Evolutionary conservation across 2,329 filamentous ascomycete genomes (phyloP).

Genomic region (Trichoderma oligosporum): DNA sequence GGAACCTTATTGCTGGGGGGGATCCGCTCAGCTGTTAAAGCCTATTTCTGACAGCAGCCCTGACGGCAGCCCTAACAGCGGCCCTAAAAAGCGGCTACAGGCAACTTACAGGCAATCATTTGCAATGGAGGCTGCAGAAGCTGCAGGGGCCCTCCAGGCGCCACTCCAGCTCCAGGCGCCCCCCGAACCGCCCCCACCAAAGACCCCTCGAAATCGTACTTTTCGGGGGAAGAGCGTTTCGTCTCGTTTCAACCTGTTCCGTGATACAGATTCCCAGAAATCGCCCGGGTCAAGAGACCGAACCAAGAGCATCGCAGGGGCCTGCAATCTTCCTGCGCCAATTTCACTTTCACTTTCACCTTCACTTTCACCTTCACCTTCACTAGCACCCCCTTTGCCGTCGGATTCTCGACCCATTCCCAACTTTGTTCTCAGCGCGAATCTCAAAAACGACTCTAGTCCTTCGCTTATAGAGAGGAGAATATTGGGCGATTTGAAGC

Average conservation of each 20-base stretch:
- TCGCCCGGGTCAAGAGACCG: slow-evolving; percentile 21
- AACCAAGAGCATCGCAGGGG: slow-evolving; percentile 22
- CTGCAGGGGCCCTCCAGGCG: slow-evolving; percentile 22
- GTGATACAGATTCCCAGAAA: slow-evolving; percentile 22
- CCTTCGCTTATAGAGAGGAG: slow-evolving; percentile 20
- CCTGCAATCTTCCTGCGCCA: slow-evolving; percentile 8
- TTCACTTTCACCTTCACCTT: no score
- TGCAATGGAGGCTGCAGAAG: background rate
- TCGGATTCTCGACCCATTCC: slow-evolving; percentile 26
- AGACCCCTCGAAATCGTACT: slow-evolving; percentile 33
- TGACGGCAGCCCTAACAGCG: slow-evolving; percentile 2
- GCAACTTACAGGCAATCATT: no score
- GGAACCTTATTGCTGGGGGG: no score
- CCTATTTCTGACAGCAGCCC: background rate
- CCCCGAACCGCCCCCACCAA: slow-evolving; percentile 23
- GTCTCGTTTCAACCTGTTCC: slow-evolving; percentile 33
- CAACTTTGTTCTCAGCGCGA: slow-evolving; percentile 30
- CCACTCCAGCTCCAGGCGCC: slow-evolving; percentile 2
- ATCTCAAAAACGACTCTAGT: slow-evolving; percentile 28
- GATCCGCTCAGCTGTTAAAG: slow-evolving; percentile 11
- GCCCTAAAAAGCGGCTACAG: background rate
- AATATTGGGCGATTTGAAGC: slow-evolving; percentile 9
- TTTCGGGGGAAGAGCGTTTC: slow-evolving; percentile 37
- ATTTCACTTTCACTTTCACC: slow-evolving; percentile 17
- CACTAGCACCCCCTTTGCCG: slow-evolving; percentile 24